A percentile compares a stretch with the other conserved stretches of the same genome.
These are phyloP conservation scores for Hypseocharis bilobata DNA, from an alignment of 441 rosid species.

Conservation along the genomic window DNA sequence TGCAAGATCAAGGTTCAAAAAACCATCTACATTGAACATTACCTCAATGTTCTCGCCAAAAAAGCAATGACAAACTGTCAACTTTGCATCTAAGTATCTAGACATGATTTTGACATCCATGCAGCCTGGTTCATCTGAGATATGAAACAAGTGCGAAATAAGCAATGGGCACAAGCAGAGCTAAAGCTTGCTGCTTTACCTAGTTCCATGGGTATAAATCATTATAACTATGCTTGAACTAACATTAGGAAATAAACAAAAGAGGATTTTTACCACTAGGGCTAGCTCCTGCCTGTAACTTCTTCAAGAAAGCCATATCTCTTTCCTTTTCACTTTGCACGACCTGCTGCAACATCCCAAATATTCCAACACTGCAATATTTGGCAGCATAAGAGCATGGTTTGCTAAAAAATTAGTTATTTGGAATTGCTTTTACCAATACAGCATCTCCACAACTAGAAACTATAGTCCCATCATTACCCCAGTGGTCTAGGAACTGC, in stretches of 20 bases:
- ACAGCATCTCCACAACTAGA: slow-evolving; percentile 12
- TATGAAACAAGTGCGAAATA: slow-evolving; percentile 14
- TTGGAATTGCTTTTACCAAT: slow-evolving; percentile 1
- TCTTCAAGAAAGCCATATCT: slow-evolving; percentile 44
- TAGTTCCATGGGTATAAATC: neutral
- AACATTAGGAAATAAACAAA: neutral
- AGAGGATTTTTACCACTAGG: slow-evolving; percentile 28
- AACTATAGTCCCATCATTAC: slow-evolving; percentile 30
- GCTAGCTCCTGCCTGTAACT: slow-evolving; percentile 30
- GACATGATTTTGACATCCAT: slow-evolving; percentile 50
- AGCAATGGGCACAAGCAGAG: slow-evolving; percentile 12
- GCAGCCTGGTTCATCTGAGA: slow-evolving; percentile 40
- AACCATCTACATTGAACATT: slow-evolving; percentile 1
- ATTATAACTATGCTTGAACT: neutral
- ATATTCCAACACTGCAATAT: slow-evolving; percentile 48
- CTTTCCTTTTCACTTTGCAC: slow-evolving; percentile 60
- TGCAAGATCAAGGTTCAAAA: slow-evolving; percentile 3
- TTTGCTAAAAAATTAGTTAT: neutral
- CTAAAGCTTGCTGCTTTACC: slow-evolving; percentile 1
- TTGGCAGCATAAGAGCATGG: slow-evolving; percentile 10
- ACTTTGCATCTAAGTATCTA: slow-evolving; percentile 63
- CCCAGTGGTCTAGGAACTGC: slow-evolving; percentile 39
- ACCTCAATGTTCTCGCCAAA: slow-evolving; percentile 45
- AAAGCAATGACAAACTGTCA: slow-evolving; percentile 58
- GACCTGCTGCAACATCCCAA: slow-evolving; percentile 63